Conservation (phyloP, 441 rosid genomes). For the Bocquillonia castaneifolia region DNA sequence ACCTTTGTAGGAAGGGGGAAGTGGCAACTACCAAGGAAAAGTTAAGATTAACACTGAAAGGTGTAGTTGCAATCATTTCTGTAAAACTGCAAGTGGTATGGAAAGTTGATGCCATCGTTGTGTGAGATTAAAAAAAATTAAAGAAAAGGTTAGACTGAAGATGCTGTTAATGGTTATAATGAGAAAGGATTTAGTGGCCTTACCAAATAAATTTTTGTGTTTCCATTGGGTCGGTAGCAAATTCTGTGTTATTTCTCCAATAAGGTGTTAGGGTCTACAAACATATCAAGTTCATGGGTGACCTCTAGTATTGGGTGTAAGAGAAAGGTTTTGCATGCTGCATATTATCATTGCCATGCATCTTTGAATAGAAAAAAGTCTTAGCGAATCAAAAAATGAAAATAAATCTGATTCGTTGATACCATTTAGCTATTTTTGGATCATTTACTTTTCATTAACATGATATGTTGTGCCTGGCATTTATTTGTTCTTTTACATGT, state of each 20-base stretch:
- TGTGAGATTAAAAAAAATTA: too few relatives aligned
- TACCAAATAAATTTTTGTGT: background rate
- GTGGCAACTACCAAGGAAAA: too few relatives aligned
- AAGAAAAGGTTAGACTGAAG: too few relatives aligned
- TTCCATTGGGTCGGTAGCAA: background rate
- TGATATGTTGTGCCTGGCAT: constrained; percentile 2
- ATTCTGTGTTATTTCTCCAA: background rate
- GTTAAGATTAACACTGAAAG: too few relatives aligned
- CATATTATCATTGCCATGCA: background rate
- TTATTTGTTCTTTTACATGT: constrained; percentile 10
- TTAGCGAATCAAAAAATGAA: background rate
- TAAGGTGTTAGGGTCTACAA: background rate
- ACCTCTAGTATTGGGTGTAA: background rate
- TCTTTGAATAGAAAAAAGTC: background rate
- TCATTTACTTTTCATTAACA: background rate
- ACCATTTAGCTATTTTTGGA: background rate
- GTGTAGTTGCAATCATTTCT: too few relatives aligned
- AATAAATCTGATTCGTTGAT: background rate
- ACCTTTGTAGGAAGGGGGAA: too few relatives aligned
- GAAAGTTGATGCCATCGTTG: too few relatives aligned
- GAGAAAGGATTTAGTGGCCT: too few relatives aligned
- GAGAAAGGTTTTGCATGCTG: background rate
- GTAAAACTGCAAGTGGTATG: too few relatives aligned
- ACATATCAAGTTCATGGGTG: background rate
- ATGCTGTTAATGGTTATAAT: too few relatives aligned